Evolutionary conservation across 2,329 filamentous ascomycete genomes (phyloP).

Genomic region (Penicillium rolfsii): DNA sequence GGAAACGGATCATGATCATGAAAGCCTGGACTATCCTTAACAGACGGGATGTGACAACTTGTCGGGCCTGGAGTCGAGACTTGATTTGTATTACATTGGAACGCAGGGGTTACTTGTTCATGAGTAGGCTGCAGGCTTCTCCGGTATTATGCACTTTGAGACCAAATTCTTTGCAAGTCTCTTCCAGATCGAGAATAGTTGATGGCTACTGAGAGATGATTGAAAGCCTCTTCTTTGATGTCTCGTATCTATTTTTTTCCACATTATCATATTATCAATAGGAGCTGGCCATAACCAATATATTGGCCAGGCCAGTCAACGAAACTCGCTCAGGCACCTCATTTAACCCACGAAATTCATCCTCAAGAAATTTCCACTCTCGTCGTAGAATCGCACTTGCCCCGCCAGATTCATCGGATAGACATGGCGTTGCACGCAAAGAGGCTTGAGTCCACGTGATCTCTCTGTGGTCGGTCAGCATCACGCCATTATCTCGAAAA

Average conservation of each 20-base stretch:
- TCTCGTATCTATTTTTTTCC: too few relatives aligned
- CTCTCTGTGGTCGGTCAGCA: not conserved
- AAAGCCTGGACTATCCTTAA: not conserved
- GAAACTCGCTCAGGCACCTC: too few relatives aligned
- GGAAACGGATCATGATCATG: constrained; percentile 52
- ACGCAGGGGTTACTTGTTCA: not conserved
- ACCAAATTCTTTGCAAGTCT: not conserved
- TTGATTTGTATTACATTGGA: not conserved
- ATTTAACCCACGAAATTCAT: too few relatives aligned
- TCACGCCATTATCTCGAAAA: not conserved
- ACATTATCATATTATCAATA: too few relatives aligned
- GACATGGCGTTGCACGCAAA: not conserved
- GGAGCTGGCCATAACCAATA: too few relatives aligned
- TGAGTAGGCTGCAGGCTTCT: not conserved
- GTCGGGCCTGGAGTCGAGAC: not conserved
- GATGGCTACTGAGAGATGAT: not conserved
- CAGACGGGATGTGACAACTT: not conserved
- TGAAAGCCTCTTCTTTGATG: not conserved
- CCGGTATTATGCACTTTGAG: not conserved
- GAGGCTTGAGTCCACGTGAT: not conserved
- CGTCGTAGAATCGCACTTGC: not conserved
- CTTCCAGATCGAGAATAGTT: not conserved
- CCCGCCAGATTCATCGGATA: not conserved
- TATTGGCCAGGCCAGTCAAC: too few relatives aligned
- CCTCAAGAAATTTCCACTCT: not conserved